Evolutionary conservation across 2,329 filamentous ascomycete genomes (phyloP).

Genomic region (Xylaria sp.): DNA sequence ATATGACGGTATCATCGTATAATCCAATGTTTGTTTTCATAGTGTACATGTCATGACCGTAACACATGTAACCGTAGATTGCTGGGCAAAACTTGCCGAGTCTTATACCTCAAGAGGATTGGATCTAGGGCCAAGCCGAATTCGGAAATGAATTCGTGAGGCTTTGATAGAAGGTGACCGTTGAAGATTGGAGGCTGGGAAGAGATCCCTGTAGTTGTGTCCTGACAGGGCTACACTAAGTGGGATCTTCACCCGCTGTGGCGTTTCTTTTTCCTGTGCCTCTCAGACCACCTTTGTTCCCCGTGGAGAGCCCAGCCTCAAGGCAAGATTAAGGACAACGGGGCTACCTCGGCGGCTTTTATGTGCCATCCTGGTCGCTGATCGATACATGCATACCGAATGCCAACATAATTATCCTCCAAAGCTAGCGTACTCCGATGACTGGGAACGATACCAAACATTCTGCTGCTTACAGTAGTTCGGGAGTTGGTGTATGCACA

Average conservation of each 20-base stretch:
- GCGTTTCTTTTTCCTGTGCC: conserved; percentile 36
- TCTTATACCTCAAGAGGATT: conserved; percentile 23
- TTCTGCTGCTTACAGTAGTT: not conserved
- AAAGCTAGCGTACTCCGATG: not conserved
- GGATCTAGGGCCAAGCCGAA: conserved; percentile 25
- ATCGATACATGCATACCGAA: conserved; percentile 28
- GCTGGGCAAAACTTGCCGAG: conserved; percentile 7
- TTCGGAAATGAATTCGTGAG: conserved; percentile 39
- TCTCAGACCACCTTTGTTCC: conserved; percentile 37
- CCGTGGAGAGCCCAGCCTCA: conserved; percentile 35
- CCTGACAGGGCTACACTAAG: conserved; percentile 35
- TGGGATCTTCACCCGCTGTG: conserved; percentile 38
- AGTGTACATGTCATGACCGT: conserved; percentile 5
- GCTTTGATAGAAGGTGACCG: conserved; percentile 35
- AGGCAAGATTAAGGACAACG: conserved; percentile 31
- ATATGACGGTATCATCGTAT: not conserved
- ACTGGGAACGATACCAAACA: not conserved
- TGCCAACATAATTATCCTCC: conserved; percentile 23
- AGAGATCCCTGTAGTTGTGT: conserved; percentile 25
- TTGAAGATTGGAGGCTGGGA: conserved; percentile 23
- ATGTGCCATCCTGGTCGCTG: conserved; percentile 41
- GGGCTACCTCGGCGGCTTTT: conserved; percentile 37
- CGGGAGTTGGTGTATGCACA: not conserved
- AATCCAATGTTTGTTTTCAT: not conserved
- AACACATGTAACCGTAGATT: not conserved